Base-by-base conservation (phyloP, 805 yeast genomes). In the Sugiyamaella boreocaroliniensis region DNA sequence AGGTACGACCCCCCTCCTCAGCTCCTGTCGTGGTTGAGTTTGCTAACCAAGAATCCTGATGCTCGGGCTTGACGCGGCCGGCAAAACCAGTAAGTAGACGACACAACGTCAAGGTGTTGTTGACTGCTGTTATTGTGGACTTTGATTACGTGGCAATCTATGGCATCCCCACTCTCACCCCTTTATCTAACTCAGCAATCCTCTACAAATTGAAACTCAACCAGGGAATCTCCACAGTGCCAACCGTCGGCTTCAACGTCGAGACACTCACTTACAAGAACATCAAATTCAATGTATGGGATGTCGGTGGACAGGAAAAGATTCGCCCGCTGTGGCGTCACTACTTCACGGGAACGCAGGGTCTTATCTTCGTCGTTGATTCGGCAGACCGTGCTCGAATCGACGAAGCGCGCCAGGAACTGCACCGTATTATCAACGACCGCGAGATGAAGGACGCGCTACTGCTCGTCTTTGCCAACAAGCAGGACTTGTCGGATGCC, bases 271-370 rank as follows among this genome's bases (percentile, higher is more conserved):
- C 85, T 53, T 86, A 84, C 69, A 85, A 83, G 67, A 86, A 86
- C 68, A 83, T 86, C 54, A 82, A 86, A 52, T 86, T 87, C 72
- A 88, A 89, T 55, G 89, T 87, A 66, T 87, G 95, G 95, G 95
- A 87, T 69, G 93, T 93, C 56, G 97, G 97, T 71, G 97, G 97
- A 67, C 97, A 89, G 73, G 95, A 86, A 64, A 76, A 95, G 68
- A 80, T 89, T 61, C 80, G 97, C 65, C 95, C 95, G 0, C 75
- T 90, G 54, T 90, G 98, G 97, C 82, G 97, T 69, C 97, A 90
- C 67, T 90, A 90, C 71, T 89, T 86, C 70, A 86, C 95, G 11
- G 96, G 96, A 40, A 88, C 97, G 4, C 86, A 89, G 65, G 96
- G 96, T 9, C 76, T 90, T 54, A 88, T 90, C 51, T 90, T 87